Evolutionary conservation across 495 filamentous ascomycete species (phyloP).

Genomic region (Paragyromitra xinjiangensis): DNA sequence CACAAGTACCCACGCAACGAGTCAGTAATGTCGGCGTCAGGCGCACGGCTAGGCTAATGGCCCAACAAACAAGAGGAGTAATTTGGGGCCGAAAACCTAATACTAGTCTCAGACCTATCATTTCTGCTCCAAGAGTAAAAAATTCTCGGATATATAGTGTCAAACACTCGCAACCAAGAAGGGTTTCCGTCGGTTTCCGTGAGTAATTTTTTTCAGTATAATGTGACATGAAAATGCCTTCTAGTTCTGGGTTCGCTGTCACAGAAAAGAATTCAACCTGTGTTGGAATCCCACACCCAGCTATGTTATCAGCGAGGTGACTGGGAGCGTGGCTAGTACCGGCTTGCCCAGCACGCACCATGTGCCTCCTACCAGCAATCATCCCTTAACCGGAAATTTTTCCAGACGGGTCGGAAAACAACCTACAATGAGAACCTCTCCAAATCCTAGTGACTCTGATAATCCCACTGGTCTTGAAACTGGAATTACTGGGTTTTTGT

Average conservation of each 20-base stretch:
- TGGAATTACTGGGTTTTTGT: constrained; percentile 17
- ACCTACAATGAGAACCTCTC: not conserved
- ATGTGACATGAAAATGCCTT: not conserved
- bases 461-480: not conserved
- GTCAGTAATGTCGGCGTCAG: too few relatives aligned
- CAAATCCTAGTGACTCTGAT: not conserved
- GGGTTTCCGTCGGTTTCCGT: constrained; percentile 8
- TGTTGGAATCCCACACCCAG: constrained; percentile 34
- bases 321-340: constrained; percentile 4
- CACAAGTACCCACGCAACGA: too few relatives aligned
- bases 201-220: not conserved
- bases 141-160: not conserved
- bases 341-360: not conserved
- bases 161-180: not conserved
- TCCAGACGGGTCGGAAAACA: constrained; percentile 5
- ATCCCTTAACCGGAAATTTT: constrained; percentile 12
- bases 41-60: too few relatives aligned
- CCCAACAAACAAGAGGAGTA: too few relatives aligned
- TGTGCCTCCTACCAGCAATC: constrained; percentile 5
- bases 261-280: constrained; percentile 18
- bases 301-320: constrained; percentile 21
- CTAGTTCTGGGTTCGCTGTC: not conserved
- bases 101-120: too few relatives aligned
- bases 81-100: too few relatives aligned
- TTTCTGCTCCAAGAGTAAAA: not conserved